Percentiles rank a stretch among this genome's conserved stretches.
phyloP scores from a whole-genome alignment of 805 yeast genomes.

The Metschnikowia dekortorum region DNA sequence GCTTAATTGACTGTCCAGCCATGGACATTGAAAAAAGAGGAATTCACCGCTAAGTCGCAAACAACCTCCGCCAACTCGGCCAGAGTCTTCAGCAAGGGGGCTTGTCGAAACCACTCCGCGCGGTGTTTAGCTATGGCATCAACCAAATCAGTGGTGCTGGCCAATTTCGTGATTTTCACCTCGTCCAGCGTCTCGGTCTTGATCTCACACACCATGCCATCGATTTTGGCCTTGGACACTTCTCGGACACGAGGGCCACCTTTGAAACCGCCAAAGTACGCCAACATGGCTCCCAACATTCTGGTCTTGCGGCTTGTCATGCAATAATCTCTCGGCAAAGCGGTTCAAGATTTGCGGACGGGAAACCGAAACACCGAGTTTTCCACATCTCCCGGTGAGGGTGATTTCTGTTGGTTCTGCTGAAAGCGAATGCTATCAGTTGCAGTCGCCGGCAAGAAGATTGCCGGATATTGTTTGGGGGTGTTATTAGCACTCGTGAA shows the following conservation, averaged over 20 bases:
- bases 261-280: conserved; percentile 55
- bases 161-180: conserved; percentile 57
- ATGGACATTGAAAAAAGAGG: conserved; percentile 54
- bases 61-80: conserved; percentile 43
- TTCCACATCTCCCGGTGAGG: conserved; percentile 18
- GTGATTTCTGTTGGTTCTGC: too few species aligned
- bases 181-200: conserved; percentile 48
- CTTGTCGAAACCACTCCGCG: conserved; percentile 57
- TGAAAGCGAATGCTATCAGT: too few species aligned
- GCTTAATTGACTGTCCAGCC: conserved; percentile 60
- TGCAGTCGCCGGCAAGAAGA: too few species aligned
- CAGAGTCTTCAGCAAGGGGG: conserved; percentile 40
- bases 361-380: conserved; percentile 87
- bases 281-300: conserved; percentile 59
- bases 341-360: conserved; percentile 80
- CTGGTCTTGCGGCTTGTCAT: conserved; percentile 61
- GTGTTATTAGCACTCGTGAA: too few species aligned
- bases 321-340: conserved; percentile 72
- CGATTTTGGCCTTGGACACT: conserved; percentile 50
- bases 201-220: conserved; percentile 44
- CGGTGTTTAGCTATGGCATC: conserved; percentile 49
- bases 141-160: conserved; percentile 68
- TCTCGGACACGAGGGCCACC: conserved; percentile 55
- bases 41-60: conserved; percentile 28
- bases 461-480: too few species aligned